Evolutionary conservation across 2,329 filamentous ascomycete genomes (phyloP).

Genomic region (Harringtonia aguacate): DNA sequence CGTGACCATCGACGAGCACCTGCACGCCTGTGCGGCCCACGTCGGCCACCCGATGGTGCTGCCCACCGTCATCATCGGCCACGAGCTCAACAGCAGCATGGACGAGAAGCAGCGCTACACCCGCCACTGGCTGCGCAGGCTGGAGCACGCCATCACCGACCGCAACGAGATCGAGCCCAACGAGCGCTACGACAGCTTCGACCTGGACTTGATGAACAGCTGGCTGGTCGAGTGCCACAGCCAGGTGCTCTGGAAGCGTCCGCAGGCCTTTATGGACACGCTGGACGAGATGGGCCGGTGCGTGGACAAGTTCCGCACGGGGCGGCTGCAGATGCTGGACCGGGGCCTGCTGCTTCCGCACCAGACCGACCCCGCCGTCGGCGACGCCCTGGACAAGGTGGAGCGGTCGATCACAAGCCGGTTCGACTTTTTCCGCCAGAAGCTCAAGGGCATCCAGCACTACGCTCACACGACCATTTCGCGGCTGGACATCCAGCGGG

Average conservation of each 20-base stretch:
- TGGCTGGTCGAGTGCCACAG: slow-evolving; percentile 52
- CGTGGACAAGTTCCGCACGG: slow-evolving; percentile 10
- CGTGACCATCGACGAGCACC: slow-evolving; percentile 32
- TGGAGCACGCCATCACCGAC: slow-evolving; percentile 52
- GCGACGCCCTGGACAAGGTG: slow-evolving; percentile 27
- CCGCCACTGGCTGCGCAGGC: slow-evolving; percentile 47
- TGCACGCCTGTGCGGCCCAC: slow-evolving; percentile 36
- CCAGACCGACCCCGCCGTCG: slow-evolving; percentile 15
- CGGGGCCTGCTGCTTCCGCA: neutral
- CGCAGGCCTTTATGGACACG: slow-evolving; percentile 40
- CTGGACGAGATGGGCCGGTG: slow-evolving; percentile 10
- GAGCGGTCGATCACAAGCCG: slow-evolving; percentile 42
- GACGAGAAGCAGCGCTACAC: slow-evolving; percentile 54
- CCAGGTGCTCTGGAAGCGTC: slow-evolving; percentile 24
- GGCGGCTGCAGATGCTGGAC: slow-evolving; percentile 3
- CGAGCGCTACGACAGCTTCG: slow-evolving; percentile 42
- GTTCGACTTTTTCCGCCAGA: slow-evolving; percentile 49
- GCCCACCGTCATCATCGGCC: slow-evolving; percentile 45
- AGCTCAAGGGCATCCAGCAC: slow-evolving; percentile 50
- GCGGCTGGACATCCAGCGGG: slow-evolving; percentile 48
- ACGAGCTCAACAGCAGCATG: slow-evolving; percentile 43
- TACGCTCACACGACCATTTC: slow-evolving; percentile 53
- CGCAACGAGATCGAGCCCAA: slow-evolving; percentile 47
- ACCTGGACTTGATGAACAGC: slow-evolving; percentile 49
- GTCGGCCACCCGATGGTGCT: slow-evolving; percentile 48